Conservation (phyloP, 495 filamentous ascomycete species). For the Thermochaetoides thermophila region DNA sequence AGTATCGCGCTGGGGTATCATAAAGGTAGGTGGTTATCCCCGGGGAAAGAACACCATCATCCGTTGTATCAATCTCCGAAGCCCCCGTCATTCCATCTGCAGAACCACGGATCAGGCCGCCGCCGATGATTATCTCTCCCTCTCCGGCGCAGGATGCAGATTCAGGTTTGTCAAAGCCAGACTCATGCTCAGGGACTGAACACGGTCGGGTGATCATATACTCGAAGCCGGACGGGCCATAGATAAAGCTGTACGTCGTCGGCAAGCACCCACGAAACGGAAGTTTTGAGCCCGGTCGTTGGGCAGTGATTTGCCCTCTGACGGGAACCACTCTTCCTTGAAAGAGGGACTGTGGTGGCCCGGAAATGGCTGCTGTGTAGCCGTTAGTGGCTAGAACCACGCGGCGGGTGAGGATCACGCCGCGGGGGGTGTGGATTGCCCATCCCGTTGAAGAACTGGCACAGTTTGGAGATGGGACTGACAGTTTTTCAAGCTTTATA, state of each 20-base stretch:
- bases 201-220: slow-evolving; percentile 51
- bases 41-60: slow-evolving; percentile 29
- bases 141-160: no score
- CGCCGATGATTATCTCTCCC: slow-evolving; percentile 60
- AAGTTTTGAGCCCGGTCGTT: slow-evolving; percentile 35
- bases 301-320: slow-evolving; percentile 52
- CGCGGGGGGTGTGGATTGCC: slow-evolving; percentile 38
- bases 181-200: slow-evolving; percentile 17
- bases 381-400: slow-evolving; percentile 61
- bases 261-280: slow-evolving; percentile 26
- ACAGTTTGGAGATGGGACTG: no score
- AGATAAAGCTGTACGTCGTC: slow-evolving; percentile 48
- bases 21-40: slow-evolving; percentile 38
- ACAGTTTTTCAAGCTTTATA: slow-evolving; percentile 1
- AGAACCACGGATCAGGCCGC: slow-evolving; percentile 39
- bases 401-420: slow-evolving; percentile 34
- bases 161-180: no score
- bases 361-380: slow-evolving; percentile 46
- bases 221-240: slow-evolving; percentile 41
- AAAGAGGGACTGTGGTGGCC: no score
- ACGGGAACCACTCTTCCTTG: slow-evolving; percentile 50
- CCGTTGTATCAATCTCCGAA: neutral
- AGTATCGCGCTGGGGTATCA: slow-evolving; percentile 33
- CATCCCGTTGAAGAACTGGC: no score
- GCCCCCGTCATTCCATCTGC: slow-evolving; percentile 25